phyloP scores from a whole-genome alignment of 371 early-diverging fungal species.

The Mucor piriformis region DNA sequence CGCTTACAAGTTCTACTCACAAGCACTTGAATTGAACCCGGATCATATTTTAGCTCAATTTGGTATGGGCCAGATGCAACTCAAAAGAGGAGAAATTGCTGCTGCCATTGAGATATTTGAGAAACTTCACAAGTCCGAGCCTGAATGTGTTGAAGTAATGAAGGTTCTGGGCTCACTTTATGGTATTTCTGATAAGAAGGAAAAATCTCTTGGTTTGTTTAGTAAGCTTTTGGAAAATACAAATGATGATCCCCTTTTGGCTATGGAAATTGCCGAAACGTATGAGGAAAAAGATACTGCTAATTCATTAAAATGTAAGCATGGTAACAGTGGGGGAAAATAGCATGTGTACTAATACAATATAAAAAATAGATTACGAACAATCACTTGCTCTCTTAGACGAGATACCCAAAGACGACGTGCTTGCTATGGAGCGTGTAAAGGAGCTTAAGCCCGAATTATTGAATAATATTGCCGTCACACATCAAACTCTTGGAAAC shows the following conservation, averaged over 20 bases:
- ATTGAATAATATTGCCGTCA: slow-evolving; percentile 80
- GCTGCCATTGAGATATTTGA: slow-evolving; percentile 76
- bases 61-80: slow-evolving; percentile 76
- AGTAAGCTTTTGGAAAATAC: slow-evolving; percentile 57
- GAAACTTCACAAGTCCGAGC: slow-evolving; percentile 65
- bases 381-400: slow-evolving; percentile 29
- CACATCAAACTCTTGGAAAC: slow-evolving; percentile 62
- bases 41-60: slow-evolving; percentile 73
- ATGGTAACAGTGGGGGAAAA: background rate
- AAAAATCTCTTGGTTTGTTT: slow-evolving; percentile 66
- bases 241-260: slow-evolving; percentile 58
- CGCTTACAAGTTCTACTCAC: slow-evolving; percentile 71
- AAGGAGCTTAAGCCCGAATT: slow-evolving; percentile 67
- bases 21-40: slow-evolving; percentile 71
- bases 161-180: slow-evolving; percentile 69
- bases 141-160: slow-evolving; percentile 66
- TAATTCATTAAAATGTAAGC: slow-evolving; percentile 59
- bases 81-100: slow-evolving; percentile 52
- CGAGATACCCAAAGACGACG: slow-evolving; percentile 19
- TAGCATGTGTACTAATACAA: background rate
- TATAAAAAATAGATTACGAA: slow-evolving; percentile 36
- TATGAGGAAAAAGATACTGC: slow-evolving; percentile 59
- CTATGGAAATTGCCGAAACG: slow-evolving; percentile 65
- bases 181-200: slow-evolving; percentile 64
- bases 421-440: slow-evolving; percentile 25